These are phyloP conservation scores for Solanum chiquidenum DNA, from an alignment of 257 asterid genomes.

Conservation along the genomic window DNA sequence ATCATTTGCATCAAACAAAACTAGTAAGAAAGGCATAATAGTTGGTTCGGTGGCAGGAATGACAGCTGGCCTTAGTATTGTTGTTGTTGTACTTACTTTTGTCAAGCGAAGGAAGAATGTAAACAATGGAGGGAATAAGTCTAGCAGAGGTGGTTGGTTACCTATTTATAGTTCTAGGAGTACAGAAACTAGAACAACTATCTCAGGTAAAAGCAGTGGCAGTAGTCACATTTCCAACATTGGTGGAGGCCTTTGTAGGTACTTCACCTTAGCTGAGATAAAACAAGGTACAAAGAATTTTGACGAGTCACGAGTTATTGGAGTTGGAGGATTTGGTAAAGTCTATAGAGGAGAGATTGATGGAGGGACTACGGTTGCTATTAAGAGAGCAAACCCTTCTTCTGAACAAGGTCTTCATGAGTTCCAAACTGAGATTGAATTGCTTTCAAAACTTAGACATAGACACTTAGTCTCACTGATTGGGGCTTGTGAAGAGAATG, in stretches of 20 bases:
- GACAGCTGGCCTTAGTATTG: constrained; percentile 10
- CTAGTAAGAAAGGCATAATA: constrained; percentile 11
- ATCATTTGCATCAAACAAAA: neutral
- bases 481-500: constrained; percentile 68
- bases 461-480: constrained; percentile 62
- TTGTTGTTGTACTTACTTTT: constrained; percentile 16
- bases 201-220: constrained; percentile 17
- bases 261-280: constrained; percentile 54
- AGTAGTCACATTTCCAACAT: constrained; percentile 28
- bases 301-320: constrained; percentile 47
- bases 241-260: constrained; percentile 45
- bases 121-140: neutral
- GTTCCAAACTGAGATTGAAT: constrained; percentile 61
- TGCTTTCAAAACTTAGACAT: constrained; percentile 74
- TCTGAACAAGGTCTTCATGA: constrained; percentile 69
- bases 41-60: constrained; percentile 23
- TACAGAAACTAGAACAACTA: constrained; percentile 10
- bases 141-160: constrained; percentile 26
- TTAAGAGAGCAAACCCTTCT: constrained; percentile 53
- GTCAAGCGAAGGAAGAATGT: neutral
- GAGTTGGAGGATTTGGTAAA: constrained; percentile 85
- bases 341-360: constrained; percentile 55
- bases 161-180: constrained; percentile 34
- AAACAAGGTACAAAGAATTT: constrained; percentile 39
- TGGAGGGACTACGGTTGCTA: constrained; percentile 39